A percentile compares a stretch with the other conserved stretches of the same genome.
These are phyloP conservation scores for Xylaria sp. DNA, from an alignment of 2,329 filamentous ascomycete genomes.

Conservation along the genomic window DNA sequence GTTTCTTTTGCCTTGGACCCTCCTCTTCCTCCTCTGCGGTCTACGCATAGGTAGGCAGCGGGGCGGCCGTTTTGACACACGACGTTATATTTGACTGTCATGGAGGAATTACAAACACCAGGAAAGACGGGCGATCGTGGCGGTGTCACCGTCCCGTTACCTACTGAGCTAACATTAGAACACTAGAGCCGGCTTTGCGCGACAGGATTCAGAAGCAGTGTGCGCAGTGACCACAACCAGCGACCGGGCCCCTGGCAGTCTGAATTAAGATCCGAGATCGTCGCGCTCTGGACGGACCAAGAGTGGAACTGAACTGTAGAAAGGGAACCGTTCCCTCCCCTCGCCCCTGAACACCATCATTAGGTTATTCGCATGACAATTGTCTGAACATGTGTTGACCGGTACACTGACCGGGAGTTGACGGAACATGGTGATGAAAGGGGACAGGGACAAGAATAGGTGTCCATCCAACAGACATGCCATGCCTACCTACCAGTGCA, in stretches of 20 bases:
- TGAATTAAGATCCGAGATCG: constrained; percentile 37
- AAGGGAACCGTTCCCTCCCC: constrained; percentile 23
- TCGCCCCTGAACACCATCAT: constrained; percentile 31
- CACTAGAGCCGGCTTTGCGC: constrained; percentile 45
- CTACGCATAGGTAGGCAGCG: constrained; percentile 18
- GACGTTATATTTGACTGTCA: constrained; percentile 23
- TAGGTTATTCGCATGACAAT: constrained; percentile 30
- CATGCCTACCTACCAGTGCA: background rate
- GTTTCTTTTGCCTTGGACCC: constrained; percentile 23
- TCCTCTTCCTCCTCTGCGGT: constrained; percentile 5
- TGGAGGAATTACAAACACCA: constrained; percentile 20
- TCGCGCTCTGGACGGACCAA: constrained; percentile 26
- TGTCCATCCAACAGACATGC: constrained; percentile 20
- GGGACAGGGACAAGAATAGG: constrained; percentile 27
- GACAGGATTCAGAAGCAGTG: constrained; percentile 41
- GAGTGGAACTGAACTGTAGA: constrained; percentile 29
- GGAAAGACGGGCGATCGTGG: constrained; percentile 36
- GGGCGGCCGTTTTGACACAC: constrained; percentile 22
- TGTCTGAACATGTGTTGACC: constrained; percentile 28
- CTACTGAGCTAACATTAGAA: constrained; percentile 48
- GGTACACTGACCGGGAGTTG: constrained; percentile 26
- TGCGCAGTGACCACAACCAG: constrained; percentile 22
- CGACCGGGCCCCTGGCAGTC: constrained; percentile 28
- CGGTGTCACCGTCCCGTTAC: constrained; percentile 41
- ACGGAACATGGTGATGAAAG: constrained; percentile 24